Evolutionary conservation across 352 stramenopile species (phyloP).

Genomic region (Pythium aristosporum): DNA sequence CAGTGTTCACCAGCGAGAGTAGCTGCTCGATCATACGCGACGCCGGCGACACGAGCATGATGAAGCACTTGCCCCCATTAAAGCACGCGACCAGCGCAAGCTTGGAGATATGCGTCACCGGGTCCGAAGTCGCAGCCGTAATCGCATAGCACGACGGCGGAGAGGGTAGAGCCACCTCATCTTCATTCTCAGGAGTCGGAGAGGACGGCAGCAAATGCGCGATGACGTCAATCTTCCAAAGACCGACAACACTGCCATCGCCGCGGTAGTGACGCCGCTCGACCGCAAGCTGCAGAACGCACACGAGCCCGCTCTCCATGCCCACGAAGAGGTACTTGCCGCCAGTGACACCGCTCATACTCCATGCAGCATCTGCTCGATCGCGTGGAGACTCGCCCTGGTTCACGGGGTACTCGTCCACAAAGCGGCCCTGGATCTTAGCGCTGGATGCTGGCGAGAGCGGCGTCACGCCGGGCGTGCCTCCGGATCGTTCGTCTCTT

Average conservation of each 20-base stretch:
- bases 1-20: conserved; percentile 72
- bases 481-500: neutral
- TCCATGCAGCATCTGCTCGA: conserved; percentile 44
- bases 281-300: conserved; percentile 52
- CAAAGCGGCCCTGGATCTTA: conserved; percentile 32
- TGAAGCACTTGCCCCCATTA: conserved; percentile 78
- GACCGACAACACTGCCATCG: conserved; percentile 29
- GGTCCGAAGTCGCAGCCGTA: conserved; percentile 46
- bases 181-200: conserved; percentile 8
- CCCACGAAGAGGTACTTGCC: conserved; percentile 69
- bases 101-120: conserved; percentile 25
- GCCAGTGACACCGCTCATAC: conserved; percentile 46
- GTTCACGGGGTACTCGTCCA: conserved; percentile 63
- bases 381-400: conserved; percentile 46
- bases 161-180: neutral
- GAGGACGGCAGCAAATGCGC: conserved; percentile 37
- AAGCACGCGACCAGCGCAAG: conserved; percentile 71
- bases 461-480: conserved; percentile 7
- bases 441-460: conserved; percentile 27
- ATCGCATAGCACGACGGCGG: conserved; percentile 54
- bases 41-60: conserved; percentile 60
- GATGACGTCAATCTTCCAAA: conserved; percentile 83
- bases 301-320: conserved; percentile 72
- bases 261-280: conserved; percentile 12
- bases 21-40: conserved; percentile 71